Conservation (phyloP, 306 rosid species). For the Medicago lupulina region DNA sequence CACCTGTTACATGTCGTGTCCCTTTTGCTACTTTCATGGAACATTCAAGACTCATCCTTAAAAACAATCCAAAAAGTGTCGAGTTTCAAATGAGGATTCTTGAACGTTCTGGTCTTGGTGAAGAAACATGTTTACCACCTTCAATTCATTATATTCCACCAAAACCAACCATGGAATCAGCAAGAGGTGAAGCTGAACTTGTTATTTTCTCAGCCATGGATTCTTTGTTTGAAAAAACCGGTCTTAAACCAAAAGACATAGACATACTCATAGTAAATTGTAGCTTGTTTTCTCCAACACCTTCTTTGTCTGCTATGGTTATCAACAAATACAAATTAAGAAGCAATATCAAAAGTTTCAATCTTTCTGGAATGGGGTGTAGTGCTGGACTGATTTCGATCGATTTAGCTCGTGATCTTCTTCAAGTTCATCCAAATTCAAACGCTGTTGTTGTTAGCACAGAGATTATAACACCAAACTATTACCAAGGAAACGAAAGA, state of each 20-base stretch:
- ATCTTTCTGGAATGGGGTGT: conserved; percentile 96
- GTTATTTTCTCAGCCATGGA: conserved; percentile 90
- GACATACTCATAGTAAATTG: conserved; percentile 87
- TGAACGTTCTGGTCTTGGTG: conserved; percentile 89
- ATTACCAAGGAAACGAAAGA: conserved; percentile 90
- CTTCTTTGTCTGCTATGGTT: conserved; percentile 89
- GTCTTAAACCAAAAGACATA: conserved; percentile 81
- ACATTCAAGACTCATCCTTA: conserved; percentile 76
- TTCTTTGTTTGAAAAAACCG: conserved; percentile 61
- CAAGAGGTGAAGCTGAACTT: conserved; percentile 85
- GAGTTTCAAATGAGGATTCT: conserved; percentile 93
- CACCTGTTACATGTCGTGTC: conserved; percentile 85
- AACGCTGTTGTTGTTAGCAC: conserved; percentile 88
- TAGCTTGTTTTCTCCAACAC: conserved; percentile 87
- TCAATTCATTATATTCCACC: conserved; percentile 91
- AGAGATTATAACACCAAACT: conserved; percentile 87
- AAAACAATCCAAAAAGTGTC: conserved; percentile 80
- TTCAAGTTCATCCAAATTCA: conserved; percentile 88
- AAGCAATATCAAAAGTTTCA: conserved; percentile 83
- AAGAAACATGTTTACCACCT: conserved; percentile 85
- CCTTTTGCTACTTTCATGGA: conserved; percentile 98
- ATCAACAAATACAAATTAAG: conserved; percentile 85
- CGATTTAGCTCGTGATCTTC: conserved; percentile 89
- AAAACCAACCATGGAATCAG: conserved; percentile 82
- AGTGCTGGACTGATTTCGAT: conserved; percentile 89